Percentiles rank a stretch among this genome's conserved stretches.
These are phyloP conservation scores for Mycosphaerelloides madeirae DNA, from an alignment of 2,329 filamentous ascomycete species.

Conservation along the genomic window DNA sequence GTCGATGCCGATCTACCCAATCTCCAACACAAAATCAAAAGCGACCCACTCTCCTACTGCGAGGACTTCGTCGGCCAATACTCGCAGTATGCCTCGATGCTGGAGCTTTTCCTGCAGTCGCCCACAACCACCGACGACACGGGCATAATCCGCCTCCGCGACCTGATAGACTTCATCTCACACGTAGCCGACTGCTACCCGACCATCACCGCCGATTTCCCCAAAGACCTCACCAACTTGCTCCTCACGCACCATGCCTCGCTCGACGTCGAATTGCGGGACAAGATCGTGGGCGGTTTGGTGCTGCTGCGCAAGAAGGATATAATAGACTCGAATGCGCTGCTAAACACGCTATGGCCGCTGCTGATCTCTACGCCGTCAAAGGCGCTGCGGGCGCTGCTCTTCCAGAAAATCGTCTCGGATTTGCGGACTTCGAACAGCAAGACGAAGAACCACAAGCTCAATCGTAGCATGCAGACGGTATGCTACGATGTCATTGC, in stretches of 20 bases:
- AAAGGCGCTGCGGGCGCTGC: constrained; percentile 76
- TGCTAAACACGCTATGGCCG: constrained; percentile 90
- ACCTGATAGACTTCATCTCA: constrained; percentile 87
- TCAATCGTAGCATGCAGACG: constrained; percentile 90
- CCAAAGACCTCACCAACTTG: constrained; percentile 75
- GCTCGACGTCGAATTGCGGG: constrained; percentile 77
- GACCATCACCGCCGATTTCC: constrained; percentile 69
- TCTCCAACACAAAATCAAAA: constrained; percentile 84
- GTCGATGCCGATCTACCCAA: constrained; percentile 87
- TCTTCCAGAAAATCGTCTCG: constrained; percentile 87
- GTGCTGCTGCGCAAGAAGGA: constrained; percentile 87
- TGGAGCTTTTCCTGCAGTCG: constrained; percentile 83
- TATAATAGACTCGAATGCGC: constrained; percentile 74
- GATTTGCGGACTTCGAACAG: constrained; percentile 84
- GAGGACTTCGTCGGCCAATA: constrained; percentile 86
- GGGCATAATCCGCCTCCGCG: constrained; percentile 77
- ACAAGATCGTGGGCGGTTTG: constrained; percentile 90
- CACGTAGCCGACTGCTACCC: constrained; percentile 94
- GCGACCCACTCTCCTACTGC: constrained; percentile 83
- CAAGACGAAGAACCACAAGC: constrained; percentile 81
- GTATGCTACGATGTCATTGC: constrained; percentile 88
- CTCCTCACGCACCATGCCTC: constrained; percentile 75
- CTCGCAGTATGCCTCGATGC: constrained; percentile 84
- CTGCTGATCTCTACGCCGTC: constrained; percentile 88
- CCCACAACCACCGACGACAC: constrained; percentile 73